Base-by-base conservation (phyloP, 2,329 filamentous ascomycete species). In the Ophiostoma pallidulum region DNA sequence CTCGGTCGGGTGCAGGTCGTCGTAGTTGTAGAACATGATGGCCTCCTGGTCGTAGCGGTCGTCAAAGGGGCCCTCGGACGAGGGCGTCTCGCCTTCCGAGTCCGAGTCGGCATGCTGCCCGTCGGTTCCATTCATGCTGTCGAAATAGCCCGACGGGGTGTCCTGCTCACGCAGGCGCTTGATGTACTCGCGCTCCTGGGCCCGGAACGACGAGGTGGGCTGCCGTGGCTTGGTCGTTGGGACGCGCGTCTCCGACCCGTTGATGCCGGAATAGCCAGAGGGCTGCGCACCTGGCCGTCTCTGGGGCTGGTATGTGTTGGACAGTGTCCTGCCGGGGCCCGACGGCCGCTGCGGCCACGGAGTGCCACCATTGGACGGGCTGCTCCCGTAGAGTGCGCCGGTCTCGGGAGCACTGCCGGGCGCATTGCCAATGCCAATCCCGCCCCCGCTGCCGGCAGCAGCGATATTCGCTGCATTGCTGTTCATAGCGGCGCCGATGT, bases 101-200 rank as follows among this genome's bases (percentile, higher is more conserved):
- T 94, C 89, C 7, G 88, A 89, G 54, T 92, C 89, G 37, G 64
- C 67, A 53, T 84, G 41, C n/a, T 39, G 83, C 51, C 75, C 78
- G 54, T 87, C 69, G 53, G 77, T 81, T 39, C 28, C 32, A 36
- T 80, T 80, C 2, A 81, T 78, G 56, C 86, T 72, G 48, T 89
- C 82, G 53, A 89, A 86, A 68, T 90, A 92, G 55, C 86, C 82
- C 52, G 76, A 75, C 38, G 60, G 56, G 51, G 59, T 58, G 48
- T 65, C 59, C 41, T 92, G 86, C 61, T 94, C 87, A 49, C 89
- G 82, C 60, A 97, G 77, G 57, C 91, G 82, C 64, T 95, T 88
- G 29, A 97, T 84, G 62, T 98, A 98, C 49, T 91, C 91, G 62
- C 90, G 87, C 65, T 97, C 91, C 66, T 97, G 88, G 41, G 86